Percentiles rank a stretch among this genome's conserved stretches.
phyloP scores from a whole-genome alignment of 371 early-diverging fungal genomes.

The Lichtheimia ornata region DNA sequence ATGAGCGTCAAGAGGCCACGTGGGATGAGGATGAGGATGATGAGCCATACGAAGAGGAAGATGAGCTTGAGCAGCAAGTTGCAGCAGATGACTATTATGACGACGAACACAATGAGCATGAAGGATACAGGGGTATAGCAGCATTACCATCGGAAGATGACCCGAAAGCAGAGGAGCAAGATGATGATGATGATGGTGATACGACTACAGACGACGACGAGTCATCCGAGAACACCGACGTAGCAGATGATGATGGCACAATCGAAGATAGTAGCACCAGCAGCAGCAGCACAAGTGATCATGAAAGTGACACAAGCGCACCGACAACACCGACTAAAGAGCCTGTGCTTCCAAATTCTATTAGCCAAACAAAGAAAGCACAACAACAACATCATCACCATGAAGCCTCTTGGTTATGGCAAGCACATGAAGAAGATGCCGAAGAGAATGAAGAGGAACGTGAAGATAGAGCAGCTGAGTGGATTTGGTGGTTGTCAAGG shows the following conservation, averaged over 20 bases:
- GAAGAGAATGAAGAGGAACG: constrained; percentile 16
- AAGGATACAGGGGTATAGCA: not conserved
- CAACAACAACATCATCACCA: constrained; percentile 1
- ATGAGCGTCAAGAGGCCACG: constrained; percentile 22
- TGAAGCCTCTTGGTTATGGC: constrained; percentile 12
- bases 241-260: constrained; percentile 8
- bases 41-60: constrained; percentile 20
- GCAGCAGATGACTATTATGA: constrained; percentile 9
- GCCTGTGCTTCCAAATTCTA: constrained; percentile 3
- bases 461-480: constrained; percentile 18
- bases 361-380: not conserved
- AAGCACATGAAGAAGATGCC: constrained; percentile 11
- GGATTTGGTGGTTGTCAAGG: constrained; percentile 23
- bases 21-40: constrained; percentile 27
- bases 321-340: constrained; percentile 22
- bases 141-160: constrained; percentile 3
- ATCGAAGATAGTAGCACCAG: not conserved
- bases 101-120: not conserved
- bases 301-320: constrained; percentile 20
- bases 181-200: constrained; percentile 5
- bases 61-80: constrained; percentile 8
- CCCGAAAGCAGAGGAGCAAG: not conserved
- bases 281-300: constrained; percentile 13
- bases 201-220: not conserved
- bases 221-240: constrained; percentile 1